Conservation (phyloP, 1,284 basidiomycete genomes). For the Cerrena zonata region DNA sequence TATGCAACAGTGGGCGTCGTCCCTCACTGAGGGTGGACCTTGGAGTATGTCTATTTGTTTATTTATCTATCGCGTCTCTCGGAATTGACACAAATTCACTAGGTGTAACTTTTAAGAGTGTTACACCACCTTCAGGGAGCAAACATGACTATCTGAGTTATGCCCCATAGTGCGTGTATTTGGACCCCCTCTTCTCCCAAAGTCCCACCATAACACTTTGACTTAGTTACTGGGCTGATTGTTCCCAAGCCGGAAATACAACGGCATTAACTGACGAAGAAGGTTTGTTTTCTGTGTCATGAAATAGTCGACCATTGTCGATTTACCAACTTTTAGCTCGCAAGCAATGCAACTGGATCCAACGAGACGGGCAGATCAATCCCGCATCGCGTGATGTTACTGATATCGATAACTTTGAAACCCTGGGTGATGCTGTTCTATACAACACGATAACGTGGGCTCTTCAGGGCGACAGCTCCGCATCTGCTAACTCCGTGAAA, state of each 20-base stretch:
- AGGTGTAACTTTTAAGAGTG: conserved; percentile 48
- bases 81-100: too few species aligned
- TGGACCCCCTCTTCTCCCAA: not conserved
- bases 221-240: conserved; percentile 55
- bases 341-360: conserved; percentile 52
- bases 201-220: not conserved
- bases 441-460: conserved; percentile 57
- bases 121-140: conserved; percentile 38
- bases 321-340: conserved; percentile 35
- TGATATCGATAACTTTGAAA: conserved; percentile 49
- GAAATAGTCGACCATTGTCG: not conserved
- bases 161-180: conserved; percentile 45
- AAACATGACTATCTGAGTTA: conserved; percentile 49
- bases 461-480: conserved; percentile 34
- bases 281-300: conserved; percentile 27
- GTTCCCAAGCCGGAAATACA: conserved; percentile 33
- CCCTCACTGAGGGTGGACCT: conserved; percentile 37
- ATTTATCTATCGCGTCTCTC: too few species aligned
- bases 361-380: conserved; percentile 58
- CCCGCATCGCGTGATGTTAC: conserved; percentile 28
- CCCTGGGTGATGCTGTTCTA: conserved; percentile 52
- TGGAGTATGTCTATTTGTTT: conserved; percentile 54
- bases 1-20: conserved; percentile 40
- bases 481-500: conserved; percentile 33
- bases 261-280: conserved; percentile 41